Evolutionary conservation across 176 grass and related monocot genomes (phyloP), one percentile per base, ranked within the genome.

Genomic region (Cenchrus fungigraminus): DNA sequence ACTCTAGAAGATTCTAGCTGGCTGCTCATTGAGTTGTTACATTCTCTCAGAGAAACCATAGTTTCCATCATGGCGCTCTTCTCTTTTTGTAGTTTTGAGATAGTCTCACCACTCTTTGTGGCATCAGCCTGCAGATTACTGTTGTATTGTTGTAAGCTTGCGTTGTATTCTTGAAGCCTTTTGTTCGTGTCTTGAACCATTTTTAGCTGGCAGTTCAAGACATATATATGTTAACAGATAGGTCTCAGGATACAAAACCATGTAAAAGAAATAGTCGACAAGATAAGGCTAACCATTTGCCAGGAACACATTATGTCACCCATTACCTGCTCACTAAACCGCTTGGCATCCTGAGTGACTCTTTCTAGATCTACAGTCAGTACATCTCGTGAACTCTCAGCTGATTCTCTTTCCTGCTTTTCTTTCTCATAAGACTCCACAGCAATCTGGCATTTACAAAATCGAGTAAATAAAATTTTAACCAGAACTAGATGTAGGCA

Each of bases 71-170:
- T 97, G 51, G 84, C 82, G 65, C 86, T 99, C 85, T 97, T 99
- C 73, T 99, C 97, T 65, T 85, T 92, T 83, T 91, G 86, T 42
- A 99, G 60, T 62, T 91, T 99, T 31, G 90, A 92, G 14, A 97
- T 94, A 10, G 65, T 61, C 45, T 96, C 90, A 6, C 87, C 94
- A 45, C 89, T 90, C 81, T 97, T 92, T 10, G 85, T 74, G 44
- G 85, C 90, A 65, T 97, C 97, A 82, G 88, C 89, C 81, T 99
- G 97, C 60, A 99, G 87, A 83, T 89, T 99, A 82, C 88, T 92
- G 83, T 97, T 99, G 82, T 99, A 99, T 13, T 92, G 92, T 67
- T 97, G 97, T 77, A 99, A 86, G 65, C 92, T 99, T 28, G 88
- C 78, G 57, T 92, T 99, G 83, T 99, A 97, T 12, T 92, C 93